Evolutionary conservation across 495 filamentous ascomycete genomes (phyloP).

Genomic region (Penicillium nucicola): DNA sequence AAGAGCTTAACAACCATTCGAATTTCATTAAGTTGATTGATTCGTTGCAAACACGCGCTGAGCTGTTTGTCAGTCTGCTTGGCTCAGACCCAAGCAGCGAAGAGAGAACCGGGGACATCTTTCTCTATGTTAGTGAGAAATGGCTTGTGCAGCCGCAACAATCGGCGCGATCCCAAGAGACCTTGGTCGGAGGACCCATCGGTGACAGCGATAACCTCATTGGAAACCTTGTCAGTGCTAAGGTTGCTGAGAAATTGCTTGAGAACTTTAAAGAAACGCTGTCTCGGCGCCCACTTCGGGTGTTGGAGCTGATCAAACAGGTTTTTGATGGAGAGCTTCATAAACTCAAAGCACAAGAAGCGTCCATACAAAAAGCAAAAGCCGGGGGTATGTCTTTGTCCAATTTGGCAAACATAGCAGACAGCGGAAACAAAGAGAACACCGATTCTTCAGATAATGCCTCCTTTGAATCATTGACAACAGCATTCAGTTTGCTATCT

Average conservation of each 20-base stretch:
- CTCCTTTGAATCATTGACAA: slow-evolving; percentile 45
- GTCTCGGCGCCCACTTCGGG: slow-evolving; percentile 56
- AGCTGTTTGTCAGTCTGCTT: slow-evolving; percentile 55
- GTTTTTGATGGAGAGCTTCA: slow-evolving; percentile 47
- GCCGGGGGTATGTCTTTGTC: slow-evolving; percentile 32
- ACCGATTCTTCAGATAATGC: slow-evolving; percentile 39
- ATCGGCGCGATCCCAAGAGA: not conserved
- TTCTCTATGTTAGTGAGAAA: slow-evolving; percentile 58
- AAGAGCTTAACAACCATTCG: slow-evolving; percentile 7
- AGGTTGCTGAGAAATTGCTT: slow-evolving; percentile 65
- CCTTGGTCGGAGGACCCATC: slow-evolving; percentile 12
- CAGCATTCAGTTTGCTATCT: slow-evolving; percentile 66
- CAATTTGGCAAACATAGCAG: slow-evolving; percentile 36
- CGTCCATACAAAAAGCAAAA: slow-evolving; percentile 1
- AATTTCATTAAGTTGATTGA: slow-evolving; percentile 41
- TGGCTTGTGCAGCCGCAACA: slow-evolving; percentile 50
- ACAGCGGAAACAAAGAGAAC: slow-evolving; percentile 12
- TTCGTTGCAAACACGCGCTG: slow-evolving; percentile 36
- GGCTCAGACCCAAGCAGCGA: slow-evolving; percentile 49
- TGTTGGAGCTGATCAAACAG: slow-evolving; percentile 60
- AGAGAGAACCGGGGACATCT: slow-evolving; percentile 57
- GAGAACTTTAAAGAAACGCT: slow-evolving; percentile 64
- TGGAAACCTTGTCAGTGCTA: slow-evolving; percentile 54
- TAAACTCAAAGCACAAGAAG: slow-evolving; percentile 4
- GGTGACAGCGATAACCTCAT: slow-evolving; percentile 39